Percentiles rank a stretch among this genome's conserved stretches.
phyloP scores from a whole-genome alignment of 2,329 filamentous ascomycete genomes.

The Penicillium glabrum region DNA sequence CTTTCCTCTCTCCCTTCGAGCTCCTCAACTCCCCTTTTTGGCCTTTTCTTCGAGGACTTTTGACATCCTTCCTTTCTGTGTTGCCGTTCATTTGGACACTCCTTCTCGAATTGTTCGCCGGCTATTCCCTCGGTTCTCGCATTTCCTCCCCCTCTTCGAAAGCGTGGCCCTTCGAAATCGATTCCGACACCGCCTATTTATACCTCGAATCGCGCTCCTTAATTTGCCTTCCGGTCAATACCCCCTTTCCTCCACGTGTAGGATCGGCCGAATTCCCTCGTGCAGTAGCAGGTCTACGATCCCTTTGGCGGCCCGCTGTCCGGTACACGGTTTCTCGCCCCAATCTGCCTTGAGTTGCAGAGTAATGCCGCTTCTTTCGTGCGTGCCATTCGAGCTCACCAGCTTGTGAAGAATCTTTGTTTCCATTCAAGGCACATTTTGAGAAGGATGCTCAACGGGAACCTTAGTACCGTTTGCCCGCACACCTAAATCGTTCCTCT shows the following conservation, averaged over 20 bases:
- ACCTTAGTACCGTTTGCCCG: constrained; percentile 23
- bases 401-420: constrained; percentile 12
- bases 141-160: background rate
- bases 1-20: constrained; percentile 13
- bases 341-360: constrained; percentile 17
- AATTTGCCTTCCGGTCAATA: constrained; percentile 3
- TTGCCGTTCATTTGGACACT: constrained; percentile 3
- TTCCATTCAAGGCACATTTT: background rate
- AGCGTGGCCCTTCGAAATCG: background rate
- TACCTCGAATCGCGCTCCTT: constrained; percentile 11
- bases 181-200: constrained; percentile 1
- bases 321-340: constrained; percentile 24
- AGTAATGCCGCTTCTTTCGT: constrained; percentile 37
- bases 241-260: constrained; percentile 17
- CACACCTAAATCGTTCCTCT: constrained; percentile 9
- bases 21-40: constrained; percentile 1
- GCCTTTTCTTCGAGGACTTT: constrained; percentile 2
- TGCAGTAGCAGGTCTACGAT: constrained; percentile 35
- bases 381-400: constrained; percentile 22
- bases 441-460: constrained; percentile 32
- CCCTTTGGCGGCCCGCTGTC: constrained; percentile 25
- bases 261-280: constrained; percentile 21
- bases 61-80: background rate
- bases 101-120: constrained; percentile 3
- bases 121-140: constrained; percentile 11